Conservation (phyloP, 2,329 filamentous ascomycete genomes). For the Aspergillus sergii region DNA sequence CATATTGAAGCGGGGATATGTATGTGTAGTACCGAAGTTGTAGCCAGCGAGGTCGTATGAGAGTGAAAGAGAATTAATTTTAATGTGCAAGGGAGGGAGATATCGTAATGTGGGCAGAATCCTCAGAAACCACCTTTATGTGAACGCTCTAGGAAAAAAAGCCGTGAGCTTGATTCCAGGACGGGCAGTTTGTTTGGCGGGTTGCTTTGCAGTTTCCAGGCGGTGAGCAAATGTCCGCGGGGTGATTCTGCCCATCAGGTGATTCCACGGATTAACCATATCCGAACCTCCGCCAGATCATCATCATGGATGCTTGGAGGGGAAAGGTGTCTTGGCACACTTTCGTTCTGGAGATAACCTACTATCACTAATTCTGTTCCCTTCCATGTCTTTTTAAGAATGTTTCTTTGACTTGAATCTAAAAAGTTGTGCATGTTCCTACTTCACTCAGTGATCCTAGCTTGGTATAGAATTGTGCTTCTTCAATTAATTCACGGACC, state of each 20-base stretch:
- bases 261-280: constrained; percentile 23
- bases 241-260: constrained; percentile 31
- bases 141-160: constrained; percentile 11
- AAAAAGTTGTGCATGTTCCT: background rate
- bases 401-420: background rate
- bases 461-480: background rate
- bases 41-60: background rate
- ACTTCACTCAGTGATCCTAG: background rate
- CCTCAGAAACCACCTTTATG: constrained; percentile 3
- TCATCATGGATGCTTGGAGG: constrained; percentile 24
- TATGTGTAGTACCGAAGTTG: constrained; percentile 8
- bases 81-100: background rate
- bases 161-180: constrained; percentile 30
- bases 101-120: background rate
- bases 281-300: constrained; percentile 25
- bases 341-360: constrained; percentile 18
- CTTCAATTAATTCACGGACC: background rate
- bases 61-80: background rate
- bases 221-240: constrained; percentile 29
- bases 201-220: constrained; percentile 29
- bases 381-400: background rate
- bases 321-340: constrained; percentile 27
- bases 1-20: constrained; percentile 49
- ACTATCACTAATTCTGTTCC: constrained; percentile 14
- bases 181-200: constrained; percentile 38